phyloP scores from a whole-genome alignment of 345 rosid species.

The Ceriops decandra region DNA sequence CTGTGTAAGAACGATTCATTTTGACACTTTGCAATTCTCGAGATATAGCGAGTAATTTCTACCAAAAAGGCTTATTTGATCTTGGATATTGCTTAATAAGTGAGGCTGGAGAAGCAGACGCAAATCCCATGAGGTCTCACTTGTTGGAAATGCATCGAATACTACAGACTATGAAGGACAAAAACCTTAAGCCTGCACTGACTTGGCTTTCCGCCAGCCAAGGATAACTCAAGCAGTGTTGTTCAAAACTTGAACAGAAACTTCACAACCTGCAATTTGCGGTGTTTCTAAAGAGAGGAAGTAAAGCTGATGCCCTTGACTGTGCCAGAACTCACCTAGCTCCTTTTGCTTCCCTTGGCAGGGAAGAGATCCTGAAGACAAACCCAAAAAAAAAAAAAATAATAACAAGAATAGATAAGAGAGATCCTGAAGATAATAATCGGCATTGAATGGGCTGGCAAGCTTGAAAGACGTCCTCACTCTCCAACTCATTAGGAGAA shows the following conservation, averaged over 20 bases:
- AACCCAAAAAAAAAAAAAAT: too few species aligned
- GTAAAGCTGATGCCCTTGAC: constrained; percentile 40
- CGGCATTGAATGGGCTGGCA: constrained; percentile 45
- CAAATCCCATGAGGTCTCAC: constrained; percentile 36
- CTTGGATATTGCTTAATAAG: constrained; percentile 60
- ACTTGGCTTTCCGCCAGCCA: constrained; percentile 44
- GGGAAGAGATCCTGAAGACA: constrained; percentile 41
- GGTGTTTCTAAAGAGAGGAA: constrained; percentile 57
- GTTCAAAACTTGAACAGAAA: constrained; percentile 55
- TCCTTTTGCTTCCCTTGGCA: constrained; percentile 33
- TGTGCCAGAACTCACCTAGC: constrained; percentile 55
- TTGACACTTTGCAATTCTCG: too few species aligned
- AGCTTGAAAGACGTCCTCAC: constrained; percentile 52
- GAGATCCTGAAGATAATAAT: constrained; percentile 44
- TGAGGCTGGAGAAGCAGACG: constrained; percentile 57
- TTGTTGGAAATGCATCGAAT: constrained; percentile 49
- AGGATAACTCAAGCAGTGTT: constrained; percentile 17
- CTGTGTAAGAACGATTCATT: background rate
- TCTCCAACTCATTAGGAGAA: constrained; percentile 45
- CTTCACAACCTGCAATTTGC: constrained; percentile 47
- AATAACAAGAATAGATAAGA: too few species aligned
- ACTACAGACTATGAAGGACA: constrained; percentile 47
- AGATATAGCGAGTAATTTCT: constrained; percentile 62
- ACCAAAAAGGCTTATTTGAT: constrained; percentile 70
- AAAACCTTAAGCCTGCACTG: constrained; percentile 61